Conservation (phyloP, 805 yeast species). For the Ogataea parapolymorpha region DNA sequence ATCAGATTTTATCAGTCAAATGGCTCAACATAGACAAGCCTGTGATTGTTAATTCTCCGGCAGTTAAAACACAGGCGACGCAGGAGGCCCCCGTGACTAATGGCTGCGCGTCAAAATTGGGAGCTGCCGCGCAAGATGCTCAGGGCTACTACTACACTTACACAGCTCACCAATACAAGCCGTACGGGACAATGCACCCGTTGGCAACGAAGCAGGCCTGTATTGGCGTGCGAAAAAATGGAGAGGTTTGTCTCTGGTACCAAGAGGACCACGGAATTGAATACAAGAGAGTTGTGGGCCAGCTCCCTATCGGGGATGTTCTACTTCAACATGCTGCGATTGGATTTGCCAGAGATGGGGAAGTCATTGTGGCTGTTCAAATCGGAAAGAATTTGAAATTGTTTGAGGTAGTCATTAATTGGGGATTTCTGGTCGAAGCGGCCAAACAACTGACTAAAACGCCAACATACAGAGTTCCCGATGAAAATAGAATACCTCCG, state of each 20-base stretch:
- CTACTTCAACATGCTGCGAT: slow-evolving; percentile 40
- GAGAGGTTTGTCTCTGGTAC: slow-evolving; percentile 55
- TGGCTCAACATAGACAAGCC: slow-evolving; percentile 79
- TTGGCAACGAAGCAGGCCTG: slow-evolving; percentile 66
- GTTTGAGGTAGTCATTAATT: slow-evolving; percentile 44
- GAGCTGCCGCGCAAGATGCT: slow-evolving; percentile 35
- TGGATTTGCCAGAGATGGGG: slow-evolving; percentile 50
- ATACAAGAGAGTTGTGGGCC: slow-evolving; percentile 39
- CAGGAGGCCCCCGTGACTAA: slow-evolving; percentile 26
- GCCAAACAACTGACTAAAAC: slow-evolving; percentile 44
- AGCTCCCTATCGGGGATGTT: slow-evolving; percentile 31
- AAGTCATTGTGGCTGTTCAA: slow-evolving; percentile 41
- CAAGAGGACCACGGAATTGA: slow-evolving; percentile 64
- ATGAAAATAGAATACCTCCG: slow-evolving; percentile 41
- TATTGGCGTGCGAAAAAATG: slow-evolving; percentile 60
- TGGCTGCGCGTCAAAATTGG: slow-evolving; percentile 35
- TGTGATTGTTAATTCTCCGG: slow-evolving; percentile 57
- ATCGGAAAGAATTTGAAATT: slow-evolving; percentile 38
- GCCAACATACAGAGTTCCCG: slow-evolving; percentile 51
- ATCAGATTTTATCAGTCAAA: slow-evolving; percentile 47
- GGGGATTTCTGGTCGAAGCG: slow-evolving; percentile 52
- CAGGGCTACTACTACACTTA: slow-evolving; percentile 43
- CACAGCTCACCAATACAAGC: slow-evolving; percentile 54
- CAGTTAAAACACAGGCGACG: slow-evolving; percentile 36
- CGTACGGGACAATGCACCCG: slow-evolving; percentile 68